Base-by-base conservation (phyloP, 2,329 filamentous ascomycete species). In the Hypoxylon rubiginosum region DNA sequence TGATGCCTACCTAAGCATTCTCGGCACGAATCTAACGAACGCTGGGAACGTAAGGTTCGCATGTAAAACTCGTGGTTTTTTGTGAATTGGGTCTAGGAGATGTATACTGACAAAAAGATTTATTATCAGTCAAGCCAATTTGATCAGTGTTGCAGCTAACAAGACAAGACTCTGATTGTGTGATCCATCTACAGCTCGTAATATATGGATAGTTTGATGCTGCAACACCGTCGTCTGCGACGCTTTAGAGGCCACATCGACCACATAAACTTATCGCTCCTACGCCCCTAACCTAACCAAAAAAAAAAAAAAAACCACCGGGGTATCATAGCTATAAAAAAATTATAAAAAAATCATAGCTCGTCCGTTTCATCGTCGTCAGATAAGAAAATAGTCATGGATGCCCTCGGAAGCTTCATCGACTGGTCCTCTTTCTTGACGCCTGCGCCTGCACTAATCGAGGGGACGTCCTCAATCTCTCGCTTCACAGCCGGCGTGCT, bases 281-380 rank as follows among this genome's bases (percentile, higher is more conserved):
- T 48, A 57, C 45, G 24, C 32, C 54, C 36, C 19, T n/a, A 34
- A 58, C 30, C n/a, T 15, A 21, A 26, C n/a, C 24, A 49, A 9
- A 13, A 52, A 24, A 36, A 36, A 2, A 39, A 45, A 19, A 28
- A 8, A 13, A 28, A 43, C 2, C n/a, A 19, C 39, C 7, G 13
- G 48, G 51, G 41, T 62, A 66, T 64, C 57, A 61, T 49, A 48
- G 19, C 45, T 28, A n/a, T n/a, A n/a, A n/a, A 43, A 45, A 46
- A 59, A n/a, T 55, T n/a, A n/a, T n/a, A n/a, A 50, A 39, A 50
- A 46, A 13, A n/a, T 74, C 65, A 76, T 58, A 76, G 49, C 59
- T 76, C 74, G 30, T 75, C 73, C 55, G 70, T 72, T 45, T 76
- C 74, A 39, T 72, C 73, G 45, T 75, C 73, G 48, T 75, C 73